Evolutionary conservation across 2,329 filamentous ascomycete species (phyloP), one percentile per base, ranked within the genome.

Genomic region (Ceratocystis eucalypticola): DNA sequence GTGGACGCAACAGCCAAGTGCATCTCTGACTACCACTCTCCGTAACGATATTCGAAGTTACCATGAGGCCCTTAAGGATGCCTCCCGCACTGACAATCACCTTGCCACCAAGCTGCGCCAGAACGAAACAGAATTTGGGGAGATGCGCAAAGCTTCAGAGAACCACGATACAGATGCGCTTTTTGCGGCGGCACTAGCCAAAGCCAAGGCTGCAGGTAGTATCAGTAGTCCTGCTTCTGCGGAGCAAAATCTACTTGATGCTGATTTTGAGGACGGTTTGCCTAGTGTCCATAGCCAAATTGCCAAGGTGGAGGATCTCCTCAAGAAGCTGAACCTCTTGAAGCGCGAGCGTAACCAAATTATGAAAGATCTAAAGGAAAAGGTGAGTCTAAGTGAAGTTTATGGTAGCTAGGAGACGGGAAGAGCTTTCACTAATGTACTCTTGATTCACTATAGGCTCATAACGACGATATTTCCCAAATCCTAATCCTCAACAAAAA

Each of bases 401-500:
- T 22, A 48, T 6, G 30, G 7, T 28, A 28, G 15, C 53, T 33
- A 15, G 15, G 22, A 41, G 15, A 15, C 5, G 22, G 25, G 33
- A 62, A 6, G 37, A 12, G 20, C 6, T 20, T 62, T 41, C 10
- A 48, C 30, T 30, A 48, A 67, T 71, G 73, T 22, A 46, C 59
- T 28, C 28, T 66, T 76, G 67, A 68, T 69, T 61, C 17, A 17
- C 20, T 1, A 8, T 65, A 96, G 93, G 88, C 93, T 65, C 93
- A 96, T 76, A 91, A 88, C 70, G 95, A 99, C 73, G 95, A 99
- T 72, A 99, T 99, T 69, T 96, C 92, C 4, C 94, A 96, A 73
- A 92, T 97, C 12, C 80, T 99, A 68, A 99, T 99, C 66, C 79
- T 99, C 68, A 99, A 99, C 80, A 97, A 97, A 75, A 99, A 97